These are phyloP conservation scores for Serendipita sp. DNA, from an alignment of 768 basidiomycete genomes.

Conservation along the genomic window DNA sequence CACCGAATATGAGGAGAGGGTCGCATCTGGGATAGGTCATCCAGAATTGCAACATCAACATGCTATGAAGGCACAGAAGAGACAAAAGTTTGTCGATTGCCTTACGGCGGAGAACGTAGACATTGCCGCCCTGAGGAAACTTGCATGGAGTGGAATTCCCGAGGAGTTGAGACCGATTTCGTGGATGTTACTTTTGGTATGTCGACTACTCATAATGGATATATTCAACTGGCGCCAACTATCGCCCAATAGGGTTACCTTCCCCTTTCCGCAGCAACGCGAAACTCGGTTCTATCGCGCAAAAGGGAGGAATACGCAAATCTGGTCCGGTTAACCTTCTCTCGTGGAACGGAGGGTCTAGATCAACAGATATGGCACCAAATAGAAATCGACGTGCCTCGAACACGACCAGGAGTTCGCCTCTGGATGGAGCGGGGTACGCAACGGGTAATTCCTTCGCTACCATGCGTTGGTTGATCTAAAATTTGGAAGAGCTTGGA, in stretches of 20 bases:
- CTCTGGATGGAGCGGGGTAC: conserved; percentile 86
- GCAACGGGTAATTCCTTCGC: conserved; percentile 51
- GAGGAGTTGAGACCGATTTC: conserved; percentile 72
- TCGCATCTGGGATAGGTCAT: not conserved
- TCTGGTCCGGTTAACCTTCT: conserved; percentile 79
- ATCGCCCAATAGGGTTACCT: conserved; percentile 62
- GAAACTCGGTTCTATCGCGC: conserved; percentile 59
- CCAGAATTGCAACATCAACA: conserved; percentile 36
- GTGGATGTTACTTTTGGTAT: conserved; percentile 85
- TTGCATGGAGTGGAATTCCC: conserved; percentile 93
- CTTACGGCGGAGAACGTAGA: conserved; percentile 63
- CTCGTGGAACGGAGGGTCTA: conserved; percentile 65
- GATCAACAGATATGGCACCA: conserved; percentile 99
- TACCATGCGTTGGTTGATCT: not conserved
- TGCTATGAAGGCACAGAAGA: conserved; percentile 63
- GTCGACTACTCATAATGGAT: conserved; percentile 19
- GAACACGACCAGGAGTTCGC: conserved; percentile 79
- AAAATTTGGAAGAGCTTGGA: conserved; percentile 55
- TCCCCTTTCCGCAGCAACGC: conserved; percentile 64
- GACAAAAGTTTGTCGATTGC: conserved; percentile 70
- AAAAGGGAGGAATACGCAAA: conserved; percentile 88
- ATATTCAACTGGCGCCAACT: not conserved
- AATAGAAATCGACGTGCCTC: conserved; percentile 94
- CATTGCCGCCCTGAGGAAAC: conserved; percentile 74
- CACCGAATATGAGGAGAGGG: conserved; percentile 17